phyloP scores from a whole-genome alignment of 2,329 filamentous ascomycete genomes.

The Blastomyces percursus region DNA sequence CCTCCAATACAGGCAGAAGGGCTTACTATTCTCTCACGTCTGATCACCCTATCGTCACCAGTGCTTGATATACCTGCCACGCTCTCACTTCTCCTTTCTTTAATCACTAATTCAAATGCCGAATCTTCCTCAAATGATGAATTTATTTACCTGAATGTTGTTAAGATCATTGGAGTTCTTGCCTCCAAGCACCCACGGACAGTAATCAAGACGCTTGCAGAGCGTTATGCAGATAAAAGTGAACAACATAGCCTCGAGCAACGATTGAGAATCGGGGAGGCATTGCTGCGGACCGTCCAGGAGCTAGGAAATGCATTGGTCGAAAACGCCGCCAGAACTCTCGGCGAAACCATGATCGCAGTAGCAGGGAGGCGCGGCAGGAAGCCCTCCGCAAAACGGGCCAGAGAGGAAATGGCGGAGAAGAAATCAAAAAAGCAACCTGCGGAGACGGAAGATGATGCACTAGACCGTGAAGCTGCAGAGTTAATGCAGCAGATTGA shows the following conservation, averaged over 20 bases:
- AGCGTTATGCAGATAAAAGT: slow-evolving; percentile 30
- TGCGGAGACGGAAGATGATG: slow-evolving; percentile 13
- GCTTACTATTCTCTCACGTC: slow-evolving; percentile 29
- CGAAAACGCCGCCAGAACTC: slow-evolving; percentile 27
- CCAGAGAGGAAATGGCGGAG: slow-evolving; percentile 20
- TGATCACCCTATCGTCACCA: slow-evolving; percentile 32
- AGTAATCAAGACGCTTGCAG: slow-evolving; percentile 30
- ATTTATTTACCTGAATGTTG: slow-evolving; percentile 35
- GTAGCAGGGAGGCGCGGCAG: slow-evolving; percentile 31
- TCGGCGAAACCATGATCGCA: slow-evolving; percentile 30
- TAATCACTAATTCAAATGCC: slow-evolving; percentile 26
- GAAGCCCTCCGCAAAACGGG: slow-evolving; percentile 27
- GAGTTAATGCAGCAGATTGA: slow-evolving; percentile 12
- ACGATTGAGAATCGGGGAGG: slow-evolving; percentile 33
- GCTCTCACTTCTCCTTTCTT: slow-evolving; percentile 29
- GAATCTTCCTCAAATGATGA: slow-evolving; percentile 31
- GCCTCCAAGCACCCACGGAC: slow-evolving; percentile 34
- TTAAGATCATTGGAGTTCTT: slow-evolving; percentile 31
- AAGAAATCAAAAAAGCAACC: slow-evolving; percentile 22
- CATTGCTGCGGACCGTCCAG: slow-evolving; percentile 32
- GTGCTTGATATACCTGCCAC: slow-evolving; percentile 36
- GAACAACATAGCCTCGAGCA: slow-evolving; percentile 31
- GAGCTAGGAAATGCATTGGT: slow-evolving; percentile 29
- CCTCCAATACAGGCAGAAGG: slow-evolving; percentile 36
- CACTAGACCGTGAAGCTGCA: slow-evolving; percentile 1